Percentiles rank a stretch among this genome's conserved stretches.
Evolutionary conservation across 768 basidiomycete genomes (phyloP).

Genomic region (Tephrocybe sp.): DNA sequence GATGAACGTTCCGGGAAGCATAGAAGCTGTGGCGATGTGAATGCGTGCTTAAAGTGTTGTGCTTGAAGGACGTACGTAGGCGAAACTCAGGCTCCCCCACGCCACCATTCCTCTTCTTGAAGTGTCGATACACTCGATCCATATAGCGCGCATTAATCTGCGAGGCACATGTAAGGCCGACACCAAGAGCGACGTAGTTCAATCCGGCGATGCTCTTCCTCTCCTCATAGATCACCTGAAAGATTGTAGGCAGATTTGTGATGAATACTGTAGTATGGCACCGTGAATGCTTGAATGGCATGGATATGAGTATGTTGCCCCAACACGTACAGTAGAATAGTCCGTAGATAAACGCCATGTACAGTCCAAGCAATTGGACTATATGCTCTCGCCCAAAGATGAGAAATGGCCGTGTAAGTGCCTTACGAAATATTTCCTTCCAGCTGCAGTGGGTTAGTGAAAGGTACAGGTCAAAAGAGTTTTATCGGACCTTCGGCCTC

Average conservation of each 20-base stretch:
- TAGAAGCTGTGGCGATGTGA: conserved; percentile 44
- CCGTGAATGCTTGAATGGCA: neutral
- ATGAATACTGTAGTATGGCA: conserved; percentile 63
- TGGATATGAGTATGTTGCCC: neutral
- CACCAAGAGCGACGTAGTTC: conserved; percentile 69
- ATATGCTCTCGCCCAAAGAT: conserved; percentile 63
- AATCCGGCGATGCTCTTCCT: conserved; percentile 57
- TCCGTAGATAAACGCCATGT: conserved; percentile 72
- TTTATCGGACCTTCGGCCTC: conserved; percentile 39
- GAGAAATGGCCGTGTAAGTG: conserved; percentile 64
- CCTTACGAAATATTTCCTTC: conserved; percentile 46
- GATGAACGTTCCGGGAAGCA: conserved; percentile 55
- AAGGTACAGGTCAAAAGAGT: neutral
- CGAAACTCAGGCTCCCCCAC: conserved; percentile 48
- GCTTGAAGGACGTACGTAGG: conserved; percentile 33
- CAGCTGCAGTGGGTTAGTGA: conserved; percentile 35
- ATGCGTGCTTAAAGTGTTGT: neutral
- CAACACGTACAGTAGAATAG: conserved; percentile 47
- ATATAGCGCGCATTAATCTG: conserved; percentile 54
- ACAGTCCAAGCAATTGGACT: conserved; percentile 62
- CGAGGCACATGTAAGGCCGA: conserved; percentile 54
- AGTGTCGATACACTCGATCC: conserved; percentile 51
- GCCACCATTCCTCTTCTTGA: conserved; percentile 47
- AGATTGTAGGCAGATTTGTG: conserved; percentile 63
- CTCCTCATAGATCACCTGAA: conserved; percentile 51